phyloP scores from a whole-genome alignment of 768 basidiomycete species.

The Kwoniella dendrophila region DNA sequence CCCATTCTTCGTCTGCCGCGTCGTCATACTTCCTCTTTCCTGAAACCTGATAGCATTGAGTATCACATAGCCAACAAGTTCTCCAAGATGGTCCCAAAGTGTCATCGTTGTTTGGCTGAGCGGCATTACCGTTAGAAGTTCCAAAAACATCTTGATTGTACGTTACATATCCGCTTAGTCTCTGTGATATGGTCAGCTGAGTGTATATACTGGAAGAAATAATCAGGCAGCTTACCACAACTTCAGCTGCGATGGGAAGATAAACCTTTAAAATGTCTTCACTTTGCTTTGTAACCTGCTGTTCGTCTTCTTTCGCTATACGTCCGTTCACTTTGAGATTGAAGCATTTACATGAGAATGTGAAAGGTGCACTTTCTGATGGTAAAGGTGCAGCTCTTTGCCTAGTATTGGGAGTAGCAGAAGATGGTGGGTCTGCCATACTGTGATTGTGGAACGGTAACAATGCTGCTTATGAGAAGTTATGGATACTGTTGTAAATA shows the following conservation, averaged over 20 bases:
- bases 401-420: not conserved
- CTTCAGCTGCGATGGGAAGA: conserved; percentile 6
- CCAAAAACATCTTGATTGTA: conserved; percentile 28
- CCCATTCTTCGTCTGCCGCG: conserved; percentile 29
- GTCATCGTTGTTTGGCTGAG: conserved; percentile 4
- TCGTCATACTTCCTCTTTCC: conserved; percentile 24
- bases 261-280: conserved; percentile 2
- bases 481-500: too few relatives aligned
- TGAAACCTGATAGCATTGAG: conserved; percentile 21
- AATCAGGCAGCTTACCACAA: conserved; percentile 15
- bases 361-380: conserved; percentile 28
- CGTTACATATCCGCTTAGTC: conserved; percentile 26
- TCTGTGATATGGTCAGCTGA: conserved; percentile 12
- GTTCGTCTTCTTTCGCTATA: conserved; percentile 15
- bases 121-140: not conserved
- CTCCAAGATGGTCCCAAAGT: conserved; percentile 28
- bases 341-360: conserved; percentile 35
- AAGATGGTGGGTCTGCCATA: conserved; percentile 10
- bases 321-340: conserved; percentile 37
- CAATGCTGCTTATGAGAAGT: too few relatives aligned
- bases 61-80: conserved; percentile 41
- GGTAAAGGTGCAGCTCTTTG: conserved; percentile 17
- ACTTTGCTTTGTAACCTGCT: conserved; percentile 5
- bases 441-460: not conserved
- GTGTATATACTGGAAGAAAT: not conserved